Conservation (phyloP, 768 basidiomycete genomes). For the Tricholomella constricta region DNA sequence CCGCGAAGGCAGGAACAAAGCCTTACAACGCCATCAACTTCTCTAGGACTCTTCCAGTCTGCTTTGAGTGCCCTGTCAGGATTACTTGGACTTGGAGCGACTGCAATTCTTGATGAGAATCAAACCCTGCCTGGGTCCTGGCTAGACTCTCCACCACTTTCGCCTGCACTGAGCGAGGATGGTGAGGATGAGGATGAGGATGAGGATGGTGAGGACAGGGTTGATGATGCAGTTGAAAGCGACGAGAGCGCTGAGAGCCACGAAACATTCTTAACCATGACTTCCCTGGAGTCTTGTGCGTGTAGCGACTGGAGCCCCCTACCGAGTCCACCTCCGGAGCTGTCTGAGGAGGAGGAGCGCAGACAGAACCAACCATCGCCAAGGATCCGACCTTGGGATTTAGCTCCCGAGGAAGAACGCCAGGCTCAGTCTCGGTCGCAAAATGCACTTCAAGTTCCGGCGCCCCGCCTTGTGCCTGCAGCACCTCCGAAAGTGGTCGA, state of each 20-base stretch:
- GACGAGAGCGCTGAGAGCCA: conserved; percentile 24
- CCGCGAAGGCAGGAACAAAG: neutral
- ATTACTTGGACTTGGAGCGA: neutral
- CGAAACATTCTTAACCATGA: conserved; percentile 47
- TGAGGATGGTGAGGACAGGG: conserved; percentile 24
- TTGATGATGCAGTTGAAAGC: neutral
- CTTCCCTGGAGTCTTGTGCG: conserved; percentile 46
- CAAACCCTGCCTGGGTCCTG: conserved; percentile 22
- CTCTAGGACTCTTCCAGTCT: neutral
- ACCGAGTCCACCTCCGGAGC: conserved; percentile 20
- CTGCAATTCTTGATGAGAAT: neutral
- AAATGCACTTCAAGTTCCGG: neutral
- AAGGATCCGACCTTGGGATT: conserved; percentile 12
- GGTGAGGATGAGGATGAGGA: conserved; percentile 26
- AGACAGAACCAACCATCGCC: conserved; percentile 36
- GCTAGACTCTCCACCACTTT: conserved; percentile 14
- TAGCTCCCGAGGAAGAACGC: conserved; percentile 14
- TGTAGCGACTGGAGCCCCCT: conserved; percentile 37
- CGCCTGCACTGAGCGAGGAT: conserved; percentile 3
- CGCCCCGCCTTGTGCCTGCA: conserved; percentile 11
- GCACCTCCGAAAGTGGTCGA: conserved; percentile 30
- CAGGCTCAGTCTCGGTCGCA: neutral
- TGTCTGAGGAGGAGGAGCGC: conserved; percentile 22
- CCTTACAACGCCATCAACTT: too few species aligned
- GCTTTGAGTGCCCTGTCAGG: conserved; percentile 1